Evolutionary conservation across 495 filamentous ascomycete species (phyloP), one percentile per base, ranked within the genome.

Genomic region (Polyplosphaeria fusca): DNA sequence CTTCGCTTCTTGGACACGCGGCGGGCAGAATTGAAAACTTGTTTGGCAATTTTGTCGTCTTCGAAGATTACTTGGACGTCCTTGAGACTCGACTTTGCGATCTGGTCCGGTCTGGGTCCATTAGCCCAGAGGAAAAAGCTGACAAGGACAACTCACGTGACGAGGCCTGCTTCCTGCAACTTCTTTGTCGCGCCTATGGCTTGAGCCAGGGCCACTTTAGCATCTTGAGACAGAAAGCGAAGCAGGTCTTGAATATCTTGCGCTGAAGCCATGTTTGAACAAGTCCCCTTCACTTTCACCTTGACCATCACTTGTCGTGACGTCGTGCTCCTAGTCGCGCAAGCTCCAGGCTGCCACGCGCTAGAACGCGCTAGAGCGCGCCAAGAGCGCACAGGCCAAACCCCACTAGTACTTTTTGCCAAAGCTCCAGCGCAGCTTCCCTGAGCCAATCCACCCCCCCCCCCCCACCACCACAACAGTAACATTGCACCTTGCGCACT

Each of bases 171-270:
- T 16, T 72, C 74, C 58, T 88, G 85, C 18, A 91, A 76, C 0
- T 81, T 77, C 67, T 84, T 85, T 45, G 86, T 73, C 68, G 85
- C 85, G 45, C 74, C 70, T 76, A 91, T 83, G 18, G 88, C 87
- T 25, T 76, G 73, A 56, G 86, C 76, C 60, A 92, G 81, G 0
- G 86, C 81, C 11, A 88, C 67, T 67, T 87, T 91, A 25, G 81
- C 80, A 65, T 86, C 82, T 61, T 86, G 82, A 0, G 87, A 85
- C 26, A 92, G 77, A 47, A 93, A 86, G 43, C 87, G 85, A 39
- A 92, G 74, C n/a, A 92, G 74, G 41, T 81, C 74, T 67, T 88
- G 84, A 12, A 89, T 73, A 55, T 87, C 81, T 20, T 47, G 52
- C 38, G 70, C 64, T 7, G 65, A 68, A 5, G 67, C 61, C 73